phyloP scores from a whole-genome alignment of 2,329 filamentous ascomycete species.

The Nothophoma quercina region DNA sequence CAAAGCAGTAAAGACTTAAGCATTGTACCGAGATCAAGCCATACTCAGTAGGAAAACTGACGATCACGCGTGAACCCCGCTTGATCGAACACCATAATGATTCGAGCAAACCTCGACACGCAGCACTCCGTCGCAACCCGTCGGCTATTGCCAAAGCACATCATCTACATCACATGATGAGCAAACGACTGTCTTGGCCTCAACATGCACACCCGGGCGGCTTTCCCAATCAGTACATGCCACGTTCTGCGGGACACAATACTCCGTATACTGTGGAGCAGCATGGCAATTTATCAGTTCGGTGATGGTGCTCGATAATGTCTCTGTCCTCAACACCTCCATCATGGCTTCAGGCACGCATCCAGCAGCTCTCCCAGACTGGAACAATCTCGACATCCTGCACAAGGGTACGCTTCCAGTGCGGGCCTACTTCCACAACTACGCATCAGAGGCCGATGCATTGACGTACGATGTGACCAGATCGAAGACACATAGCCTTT shows the following conservation, averaged over 20 bases:
- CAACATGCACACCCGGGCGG: slow-evolving; percentile 24
- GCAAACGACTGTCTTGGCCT: slow-evolving; percentile 21
- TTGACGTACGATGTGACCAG: slow-evolving; percentile 50
- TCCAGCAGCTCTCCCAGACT: slow-evolving; percentile 58
- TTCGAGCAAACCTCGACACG: slow-evolving; percentile 10
- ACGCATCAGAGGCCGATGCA: slow-evolving; percentile 59
- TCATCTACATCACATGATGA: slow-evolving; percentile 16
- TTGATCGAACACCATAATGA: slow-evolving; percentile 6
- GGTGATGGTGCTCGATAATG: neutral
- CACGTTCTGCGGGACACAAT: slow-evolving; percentile 8
- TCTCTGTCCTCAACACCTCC: slow-evolving; percentile 6
- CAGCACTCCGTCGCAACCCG: slow-evolving; percentile 13
- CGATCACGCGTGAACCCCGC: slow-evolving; percentile 16
- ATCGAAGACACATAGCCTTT: slow-evolving; percentile 43
- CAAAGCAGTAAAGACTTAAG: neutral
- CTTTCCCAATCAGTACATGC: slow-evolving; percentile 29
- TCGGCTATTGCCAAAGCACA: slow-evolving; percentile 2
- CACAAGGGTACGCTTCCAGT: slow-evolving; percentile 67
- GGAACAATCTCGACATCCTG: slow-evolving; percentile 67
- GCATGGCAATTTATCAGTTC: slow-evolving; percentile 14
- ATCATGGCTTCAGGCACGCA: slow-evolving; percentile 32
- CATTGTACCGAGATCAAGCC: slow-evolving; percentile 13
- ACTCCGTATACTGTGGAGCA: slow-evolving; percentile 17
- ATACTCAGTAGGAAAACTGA: slow-evolving; percentile 18
- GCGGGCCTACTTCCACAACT: slow-evolving; percentile 65